These are phyloP conservation scores for Rhizopogon rudus DNA, from an alignment of 768 basidiomycete genomes.

Conservation along the genomic window DNA sequence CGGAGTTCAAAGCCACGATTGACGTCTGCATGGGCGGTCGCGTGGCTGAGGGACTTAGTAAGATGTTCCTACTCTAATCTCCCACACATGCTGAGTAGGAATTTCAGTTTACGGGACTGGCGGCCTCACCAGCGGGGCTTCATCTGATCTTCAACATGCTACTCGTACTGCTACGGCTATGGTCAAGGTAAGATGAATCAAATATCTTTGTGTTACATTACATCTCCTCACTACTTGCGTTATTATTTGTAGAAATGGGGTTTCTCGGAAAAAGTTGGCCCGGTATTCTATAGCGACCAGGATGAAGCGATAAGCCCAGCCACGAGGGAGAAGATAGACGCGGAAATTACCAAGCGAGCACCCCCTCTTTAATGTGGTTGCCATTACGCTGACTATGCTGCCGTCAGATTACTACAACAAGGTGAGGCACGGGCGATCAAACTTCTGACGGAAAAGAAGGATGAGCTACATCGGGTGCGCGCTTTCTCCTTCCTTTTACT, in stretches of 20 bases:
- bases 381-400: not conserved
- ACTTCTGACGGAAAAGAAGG: conserved; percentile 60
- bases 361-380: not conserved
- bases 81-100: conserved; percentile 7
- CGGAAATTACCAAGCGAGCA: conserved; percentile 76
- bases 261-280: conserved; percentile 74
- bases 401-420: conserved; percentile 54
- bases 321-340: conserved; percentile 82
- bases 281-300: conserved; percentile 74
- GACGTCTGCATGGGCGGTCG: conserved; percentile 95
- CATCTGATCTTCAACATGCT: conserved; percentile 79
- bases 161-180: conserved; percentile 77
- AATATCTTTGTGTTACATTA: conserved; percentile 3
- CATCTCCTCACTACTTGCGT: not conserved
- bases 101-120: conserved; percentile 77
- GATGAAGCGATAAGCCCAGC: conserved; percentile 67
- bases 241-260: conserved; percentile 56
- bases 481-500: not conserved
- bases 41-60: conserved; percentile 88
- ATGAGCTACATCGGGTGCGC: conserved; percentile 71
- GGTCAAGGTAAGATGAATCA: conserved; percentile 66
- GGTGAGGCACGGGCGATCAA: conserved; percentile 62
- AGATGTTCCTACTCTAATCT: conserved; percentile 20
- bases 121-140: conserved; percentile 88
- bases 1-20: conserved; percentile 75